phyloP scores from a whole-genome alignment of 1,284 basidiomycete genomes.

The Cryptococcus wingfieldii region DNA sequence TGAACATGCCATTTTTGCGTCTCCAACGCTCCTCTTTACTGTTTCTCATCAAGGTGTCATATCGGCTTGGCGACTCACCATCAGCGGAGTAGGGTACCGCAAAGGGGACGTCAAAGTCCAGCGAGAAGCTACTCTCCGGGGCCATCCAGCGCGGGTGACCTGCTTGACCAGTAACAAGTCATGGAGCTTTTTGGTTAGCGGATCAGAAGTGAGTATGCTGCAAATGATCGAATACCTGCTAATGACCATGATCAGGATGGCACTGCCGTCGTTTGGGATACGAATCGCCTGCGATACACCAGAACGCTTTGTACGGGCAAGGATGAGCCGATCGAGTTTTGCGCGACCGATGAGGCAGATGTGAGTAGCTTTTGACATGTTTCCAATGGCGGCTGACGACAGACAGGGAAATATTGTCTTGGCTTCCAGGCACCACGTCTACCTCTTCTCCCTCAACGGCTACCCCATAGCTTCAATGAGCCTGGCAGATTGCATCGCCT shows the following conservation, averaged over 20 bases:
- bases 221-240: background rate
- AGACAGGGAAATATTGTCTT: conserved; percentile 44
- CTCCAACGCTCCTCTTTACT: conserved; percentile 65
- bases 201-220: conserved; percentile 55
- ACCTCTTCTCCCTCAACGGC: conserved; percentile 48
- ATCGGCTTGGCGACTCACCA: conserved; percentile 65
- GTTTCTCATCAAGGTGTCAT: conserved; percentile 72
- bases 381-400: background rate
- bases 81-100: conserved; percentile 30
- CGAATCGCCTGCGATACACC: conserved; percentile 74
- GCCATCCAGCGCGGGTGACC: conserved; percentile 64
- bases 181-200: conserved; percentile 81
- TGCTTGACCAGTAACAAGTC: conserved; percentile 70
- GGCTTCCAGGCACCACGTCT: conserved; percentile 35
- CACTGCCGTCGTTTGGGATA: conserved; percentile 83
- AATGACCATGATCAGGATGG: conserved; percentile 55
- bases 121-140: conserved; percentile 69
- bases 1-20: conserved; percentile 71
- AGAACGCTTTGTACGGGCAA: conserved; percentile 66
- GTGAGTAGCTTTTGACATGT: conserved; percentile 52
- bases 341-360: conserved; percentile 77
- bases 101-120: conserved; percentile 44
- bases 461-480: conserved; percentile 41
- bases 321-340: conserved; percentile 59
- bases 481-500: conserved; percentile 2